phyloP scores from a whole-genome alignment of 345 rosid genomes.

The Eucalyptus viminalis region DNA sequence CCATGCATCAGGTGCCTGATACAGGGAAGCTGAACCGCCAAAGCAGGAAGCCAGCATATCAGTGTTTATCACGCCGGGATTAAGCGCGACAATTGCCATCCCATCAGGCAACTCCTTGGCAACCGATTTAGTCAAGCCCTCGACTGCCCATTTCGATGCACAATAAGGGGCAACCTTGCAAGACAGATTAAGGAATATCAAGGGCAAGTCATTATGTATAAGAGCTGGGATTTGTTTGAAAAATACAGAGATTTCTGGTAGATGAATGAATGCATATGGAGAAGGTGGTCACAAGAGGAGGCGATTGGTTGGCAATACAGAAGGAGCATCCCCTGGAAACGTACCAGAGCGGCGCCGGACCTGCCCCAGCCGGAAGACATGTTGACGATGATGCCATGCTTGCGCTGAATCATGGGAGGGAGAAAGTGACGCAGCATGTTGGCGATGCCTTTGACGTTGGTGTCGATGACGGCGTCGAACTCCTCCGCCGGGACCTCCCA shows the following conservation, averaged over 20 bases:
- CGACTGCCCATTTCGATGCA: conserved; percentile 98
- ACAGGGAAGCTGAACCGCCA: conserved; percentile 65
- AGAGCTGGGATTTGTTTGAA: background rate
- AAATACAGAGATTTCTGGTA: background rate
- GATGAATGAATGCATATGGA: background rate
- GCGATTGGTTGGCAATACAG: background rate
- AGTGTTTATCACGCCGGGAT: conserved; percentile 90
- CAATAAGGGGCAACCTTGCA: conserved; percentile 94
- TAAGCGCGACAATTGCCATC: conserved; percentile 80
- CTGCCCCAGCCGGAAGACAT: conserved; percentile 98
- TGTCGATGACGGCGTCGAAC: conserved; percentile 81
- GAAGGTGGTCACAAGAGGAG: background rate
- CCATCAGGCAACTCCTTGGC: conserved; percentile 89
- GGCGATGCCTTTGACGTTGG: conserved; percentile 76
- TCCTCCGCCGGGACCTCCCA: conserved; percentile 95
- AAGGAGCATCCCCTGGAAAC: background rate
- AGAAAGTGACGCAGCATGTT: conserved; percentile 86
- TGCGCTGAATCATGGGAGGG: conserved; percentile 69
- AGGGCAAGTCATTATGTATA: background rate
- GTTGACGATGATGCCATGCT: conserved; percentile 80
- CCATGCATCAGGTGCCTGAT: conserved; percentile 93
- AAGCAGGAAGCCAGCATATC: conserved; percentile 88
- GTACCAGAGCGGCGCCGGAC: conserved; percentile 95
- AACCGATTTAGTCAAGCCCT: conserved; percentile 86
- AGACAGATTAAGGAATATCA: background rate